These are phyloP conservation scores for Teratosphaeria zuluensis DNA, from an alignment of 2,329 filamentous ascomycete genomes.

Conservation along the genomic window DNA sequence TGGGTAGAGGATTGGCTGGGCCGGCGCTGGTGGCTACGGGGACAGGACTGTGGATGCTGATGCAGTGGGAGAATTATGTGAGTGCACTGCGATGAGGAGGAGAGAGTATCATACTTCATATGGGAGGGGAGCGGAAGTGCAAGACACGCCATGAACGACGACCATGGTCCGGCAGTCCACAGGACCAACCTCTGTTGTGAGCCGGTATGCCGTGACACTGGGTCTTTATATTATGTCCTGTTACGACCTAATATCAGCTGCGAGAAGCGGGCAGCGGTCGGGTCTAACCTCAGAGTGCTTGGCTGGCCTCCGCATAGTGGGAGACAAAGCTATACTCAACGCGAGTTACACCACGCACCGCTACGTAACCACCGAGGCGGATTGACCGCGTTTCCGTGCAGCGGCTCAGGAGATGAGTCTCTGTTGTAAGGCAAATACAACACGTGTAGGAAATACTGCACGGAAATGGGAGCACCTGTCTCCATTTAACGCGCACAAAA, in stretches of 20 bases:
- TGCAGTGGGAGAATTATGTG: slow-evolving; percentile 45
- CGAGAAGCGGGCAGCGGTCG: neutral
- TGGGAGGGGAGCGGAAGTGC: neutral
- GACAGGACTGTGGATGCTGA: slow-evolving; percentile 52
- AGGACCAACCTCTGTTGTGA: too few species aligned
- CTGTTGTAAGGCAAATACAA: neutral
- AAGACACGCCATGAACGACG: neutral
- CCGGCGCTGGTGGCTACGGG: slow-evolving; percentile 49
- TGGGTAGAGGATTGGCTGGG: slow-evolving; percentile 49
- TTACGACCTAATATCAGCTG: neutral
- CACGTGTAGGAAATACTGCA: neutral
- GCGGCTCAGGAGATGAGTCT: neutral
- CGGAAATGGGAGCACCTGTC: neutral
- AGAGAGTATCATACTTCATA: neutral
- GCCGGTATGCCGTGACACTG: too few species aligned
- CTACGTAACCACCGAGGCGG: neutral
- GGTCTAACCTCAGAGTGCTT: too few species aligned
- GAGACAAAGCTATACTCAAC: too few species aligned
- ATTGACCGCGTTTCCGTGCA: neutral
- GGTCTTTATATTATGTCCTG: too few species aligned
- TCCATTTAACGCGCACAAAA: neutral
- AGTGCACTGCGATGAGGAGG: neutral
- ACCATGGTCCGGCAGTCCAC: too few species aligned
- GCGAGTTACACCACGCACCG: neutral
- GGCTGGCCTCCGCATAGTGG: too few species aligned